Percentiles rank a stretch among this genome's conserved stretches.
Evolutionary conservation across 345 rosid genomes (phyloP).

Genomic region (Citrus glauca): DNA sequence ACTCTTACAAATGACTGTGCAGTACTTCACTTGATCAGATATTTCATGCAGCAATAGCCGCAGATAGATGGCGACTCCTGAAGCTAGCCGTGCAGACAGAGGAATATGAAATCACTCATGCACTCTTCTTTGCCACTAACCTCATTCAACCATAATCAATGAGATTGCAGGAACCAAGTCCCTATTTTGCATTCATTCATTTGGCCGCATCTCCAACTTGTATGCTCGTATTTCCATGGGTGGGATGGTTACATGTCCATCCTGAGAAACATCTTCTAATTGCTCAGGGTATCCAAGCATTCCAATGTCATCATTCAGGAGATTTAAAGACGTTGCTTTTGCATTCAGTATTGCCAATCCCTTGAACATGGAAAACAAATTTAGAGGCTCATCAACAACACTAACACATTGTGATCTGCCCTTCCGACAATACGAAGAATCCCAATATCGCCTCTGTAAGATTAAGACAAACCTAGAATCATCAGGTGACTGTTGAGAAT

Average conservation of each 20-base stretch:
- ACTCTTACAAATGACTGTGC: background rate
- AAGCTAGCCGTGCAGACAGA: background rate
- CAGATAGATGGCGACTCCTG: background rate
- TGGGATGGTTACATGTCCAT: slow-evolving; percentile 59
- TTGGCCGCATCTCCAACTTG: slow-evolving; percentile 73
- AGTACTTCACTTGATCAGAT: background rate
- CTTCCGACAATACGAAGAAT: slow-evolving; percentile 61
- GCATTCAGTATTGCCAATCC: slow-evolving; percentile 59
- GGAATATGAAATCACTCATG: background rate
- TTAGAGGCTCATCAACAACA: slow-evolving; percentile 61
- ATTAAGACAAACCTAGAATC: slow-evolving; percentile 63
- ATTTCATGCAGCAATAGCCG: background rate
- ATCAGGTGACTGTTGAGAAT: slow-evolving; percentile 47
- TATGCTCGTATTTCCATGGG: slow-evolving; percentile 98
- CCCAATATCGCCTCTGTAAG: slow-evolving; percentile 75
- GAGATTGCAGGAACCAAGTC: background rate
- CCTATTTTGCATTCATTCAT: slow-evolving; percentile 19
- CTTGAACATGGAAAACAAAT: slow-evolving; percentile 66
- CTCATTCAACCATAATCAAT: slow-evolving; percentile 2
- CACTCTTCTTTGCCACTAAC: slow-evolving; percentile 1
- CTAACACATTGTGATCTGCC: slow-evolving; percentile 59
- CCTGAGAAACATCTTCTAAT: slow-evolving; percentile 46
- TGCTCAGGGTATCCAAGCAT: slow-evolving; percentile 71
- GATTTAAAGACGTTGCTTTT: slow-evolving; percentile 82
- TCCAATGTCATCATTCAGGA: slow-evolving; percentile 74